Conservation (phyloP, 345 rosid species). For the Salix viminalis region DNA sequence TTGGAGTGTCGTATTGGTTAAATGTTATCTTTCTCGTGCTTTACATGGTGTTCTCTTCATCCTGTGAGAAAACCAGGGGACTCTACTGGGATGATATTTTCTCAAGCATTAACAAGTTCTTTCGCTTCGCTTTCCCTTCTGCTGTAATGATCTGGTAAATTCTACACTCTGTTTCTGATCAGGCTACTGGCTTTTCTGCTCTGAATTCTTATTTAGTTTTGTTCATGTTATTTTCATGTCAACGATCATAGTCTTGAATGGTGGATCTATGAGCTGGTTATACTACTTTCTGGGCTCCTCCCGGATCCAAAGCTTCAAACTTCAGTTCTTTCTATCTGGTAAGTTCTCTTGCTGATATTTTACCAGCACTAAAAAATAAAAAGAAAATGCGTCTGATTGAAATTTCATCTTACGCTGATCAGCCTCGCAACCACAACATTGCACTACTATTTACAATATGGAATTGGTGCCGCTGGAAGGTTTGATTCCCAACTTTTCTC, state of each 20-base stretch:
- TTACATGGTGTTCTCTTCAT: slow-evolving; percentile 32
- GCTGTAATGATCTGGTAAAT: slow-evolving; percentile 55
- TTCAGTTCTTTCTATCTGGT: slow-evolving; percentile 55
- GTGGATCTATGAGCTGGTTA: slow-evolving; percentile 50
- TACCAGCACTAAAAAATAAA: not conserved
- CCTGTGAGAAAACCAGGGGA: slow-evolving; percentile 13
- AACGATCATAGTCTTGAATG: slow-evolving; percentile 42
- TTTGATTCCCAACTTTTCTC: not conserved
- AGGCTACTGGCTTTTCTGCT: not conserved
- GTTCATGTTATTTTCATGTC: not conserved
- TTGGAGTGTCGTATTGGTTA: slow-evolving; percentile 32
- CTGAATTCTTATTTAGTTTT: not conserved
- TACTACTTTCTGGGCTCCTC: slow-evolving; percentile 45
- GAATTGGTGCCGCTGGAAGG: slow-evolving; percentile 32
- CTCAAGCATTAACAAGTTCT: slow-evolving; percentile 3
- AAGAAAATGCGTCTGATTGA: not conserved
- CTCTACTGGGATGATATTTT: not conserved
- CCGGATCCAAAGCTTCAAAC: slow-evolving; percentile 54
- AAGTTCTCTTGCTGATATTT: not conserved
- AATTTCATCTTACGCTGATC: not conserved
- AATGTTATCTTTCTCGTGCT: slow-evolving; percentile 33
- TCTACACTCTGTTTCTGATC: not conserved
- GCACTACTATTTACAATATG: slow-evolving; percentile 15
- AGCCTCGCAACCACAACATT: slow-evolving; percentile 17
- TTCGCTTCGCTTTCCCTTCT: slow-evolving; percentile 39